Base-by-base conservation (phyloP, 352 stramenopile genomes). In the Synura sp. region DNA sequence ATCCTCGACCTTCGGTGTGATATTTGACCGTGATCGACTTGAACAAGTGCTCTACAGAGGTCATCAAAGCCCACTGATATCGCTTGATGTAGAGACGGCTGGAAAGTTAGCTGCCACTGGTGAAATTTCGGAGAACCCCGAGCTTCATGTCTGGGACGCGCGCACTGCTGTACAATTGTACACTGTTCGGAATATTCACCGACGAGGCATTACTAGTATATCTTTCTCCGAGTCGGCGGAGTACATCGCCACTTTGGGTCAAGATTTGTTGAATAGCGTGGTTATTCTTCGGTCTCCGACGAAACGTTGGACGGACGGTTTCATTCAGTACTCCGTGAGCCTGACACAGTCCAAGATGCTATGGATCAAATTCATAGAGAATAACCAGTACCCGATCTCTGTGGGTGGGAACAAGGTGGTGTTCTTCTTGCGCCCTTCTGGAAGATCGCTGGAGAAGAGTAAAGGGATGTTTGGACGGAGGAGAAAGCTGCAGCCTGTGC, bases 91-190 rank as follows among this genome's bases (percentile, higher is more conserved):
- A 38, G 34, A 12, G 12, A 12, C 12, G 12, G 34, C 2, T 12
- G 34, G 34, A 38, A 2, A 38, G 2, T 12, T 38, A 12, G 34
- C 12, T 12, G 34, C 34, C 12, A 38, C 34, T 12, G 34, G 34
- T 12, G 3, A 38, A 12, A 38, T 38, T 38, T 2, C 3, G 33
- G 89, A 36, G 19, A 35, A 42, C 7, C 57, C 57, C 7, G n/a
- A 71, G 33, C 2, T 71, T 19, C 57, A 71, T 42, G 7, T 71
- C 78, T 81, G 17, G 92, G 97, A 67, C 91, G 78, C 57, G 15
- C 22, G 29, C 7, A 69, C 53, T 29, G 53, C 22, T 22, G n/a
- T n/a, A 69, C 22, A 29, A n/a, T 15, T 69, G 53, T 34, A 9
- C n/a, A n/a, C n/a, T 29, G 22, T 69, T 34, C 53, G 29, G 9